phyloP scores from a whole-genome alignment of 805 yeast species.

The Priceomyces medius region DNA sequence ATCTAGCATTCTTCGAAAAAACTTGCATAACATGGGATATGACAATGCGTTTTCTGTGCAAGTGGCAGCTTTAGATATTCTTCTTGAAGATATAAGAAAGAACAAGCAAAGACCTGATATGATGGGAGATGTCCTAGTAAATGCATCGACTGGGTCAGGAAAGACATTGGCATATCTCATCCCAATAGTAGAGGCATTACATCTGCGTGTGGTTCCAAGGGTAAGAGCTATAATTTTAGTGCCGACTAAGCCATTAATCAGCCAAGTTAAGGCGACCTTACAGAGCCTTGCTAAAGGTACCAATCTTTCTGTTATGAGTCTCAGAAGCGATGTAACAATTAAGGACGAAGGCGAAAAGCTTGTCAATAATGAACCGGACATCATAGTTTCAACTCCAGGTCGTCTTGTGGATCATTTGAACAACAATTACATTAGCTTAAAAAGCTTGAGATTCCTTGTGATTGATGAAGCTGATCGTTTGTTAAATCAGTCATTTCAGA shows the following conservation, averaged over 20 bases:
- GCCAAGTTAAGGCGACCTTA: slow-evolving; percentile 74
- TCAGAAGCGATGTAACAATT: slow-evolving; percentile 51
- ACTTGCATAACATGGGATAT: slow-evolving; percentile 48
- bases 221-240: slow-evolving; percentile 76
- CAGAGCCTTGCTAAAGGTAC: slow-evolving; percentile 64
- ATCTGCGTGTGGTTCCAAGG: slow-evolving; percentile 63
- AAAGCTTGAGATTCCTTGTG: slow-evolving; percentile 58
- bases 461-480: slow-evolving; percentile 83
- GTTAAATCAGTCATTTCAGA: slow-evolving; percentile 86
- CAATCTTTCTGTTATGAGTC: slow-evolving; percentile 57
- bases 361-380: slow-evolving; percentile 53
- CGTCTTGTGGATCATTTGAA: slow-evolving; percentile 73
- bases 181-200: slow-evolving; percentile 74
- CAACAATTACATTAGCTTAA: slow-evolving; percentile 44
- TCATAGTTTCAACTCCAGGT: slow-evolving; percentile 74
- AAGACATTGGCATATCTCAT: slow-evolving; percentile 86
- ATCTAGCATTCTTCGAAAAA: slow-evolving; percentile 41
- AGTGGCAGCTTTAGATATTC: slow-evolving; percentile 57
- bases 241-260: slow-evolving; percentile 86
- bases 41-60: slow-evolving; percentile 75
- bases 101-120: slow-evolving; percentile 48
- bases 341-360: slow-evolving; percentile 65
- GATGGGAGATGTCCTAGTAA: slow-evolving; percentile 77
- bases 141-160: slow-evolving; percentile 96
- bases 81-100: slow-evolving; percentile 43